Base-by-base conservation (phyloP, 2,329 filamentous ascomycete species). In the Pseudocercospora macadamiae region DNA sequence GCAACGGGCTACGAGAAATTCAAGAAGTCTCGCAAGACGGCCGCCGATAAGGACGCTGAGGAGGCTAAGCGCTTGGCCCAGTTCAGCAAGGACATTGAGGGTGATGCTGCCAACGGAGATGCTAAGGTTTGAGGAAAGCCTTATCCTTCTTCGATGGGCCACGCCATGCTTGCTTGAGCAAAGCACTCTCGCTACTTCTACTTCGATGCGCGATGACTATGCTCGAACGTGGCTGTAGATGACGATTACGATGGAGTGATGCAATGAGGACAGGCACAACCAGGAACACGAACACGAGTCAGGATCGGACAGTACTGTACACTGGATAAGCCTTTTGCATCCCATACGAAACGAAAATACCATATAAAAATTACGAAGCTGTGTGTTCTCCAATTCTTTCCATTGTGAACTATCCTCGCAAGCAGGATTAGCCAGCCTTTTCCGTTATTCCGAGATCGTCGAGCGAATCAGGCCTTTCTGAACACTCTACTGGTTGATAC, bases 1-100 rank as follows among this genome's bases (percentile, higher is more conserved):
- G 61, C 66, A 2, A 62, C 57, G 14, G 90, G 90, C 1, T 82
- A 81, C 54, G 89, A 95, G 75, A 85, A 83, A 63, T 96, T 90
- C 70, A 85, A 82, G 68, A 92, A 88, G 77, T 86, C 73, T 60
- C 73, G 75, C 49, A 79, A 77, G 69, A 74, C 72, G 10, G 58
- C 57, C 10, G 61, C 55, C 6, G 62, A 66, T 21, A 61, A 65
- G 14, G 64, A 55, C 5, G 64, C 54, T 9, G 62, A 63, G 47
- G 64, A 65, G 55, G 59, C 54, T 18, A 59, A 61, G 57, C 57
- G 68, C 5, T 44, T 69, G 37, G 63, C 68, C 55, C 57, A 65
- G 49, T 70, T 67, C 49, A 61, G 61, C 49, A 61, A 62, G 34
- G 66, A 62, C 55, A 65, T 68, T 36, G 68, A 69, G 52, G 62